Conservation (phyloP, 345 rosid species). For the Murraya paniculata region DNA sequence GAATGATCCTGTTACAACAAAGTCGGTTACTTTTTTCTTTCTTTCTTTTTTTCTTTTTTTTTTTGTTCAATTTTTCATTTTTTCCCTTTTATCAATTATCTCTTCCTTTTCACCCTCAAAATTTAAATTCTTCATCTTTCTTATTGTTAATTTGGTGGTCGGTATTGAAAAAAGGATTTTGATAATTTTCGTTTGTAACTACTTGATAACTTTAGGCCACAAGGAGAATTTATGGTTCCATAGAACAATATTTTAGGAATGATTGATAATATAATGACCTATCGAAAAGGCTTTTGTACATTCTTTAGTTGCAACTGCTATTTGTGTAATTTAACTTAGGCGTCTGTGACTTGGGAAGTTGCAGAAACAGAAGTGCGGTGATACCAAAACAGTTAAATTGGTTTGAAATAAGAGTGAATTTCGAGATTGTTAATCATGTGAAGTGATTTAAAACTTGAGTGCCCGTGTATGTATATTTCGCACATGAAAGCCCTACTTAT, state of each 20-base stretch:
- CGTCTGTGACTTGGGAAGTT: background rate
- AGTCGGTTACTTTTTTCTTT: too few relatives aligned
- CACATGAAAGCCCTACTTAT: background rate
- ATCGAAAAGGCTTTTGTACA: background rate
- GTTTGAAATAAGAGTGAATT: background rate
- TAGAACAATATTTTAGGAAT: background rate
- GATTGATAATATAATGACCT: background rate
- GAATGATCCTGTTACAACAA: too few relatives aligned
- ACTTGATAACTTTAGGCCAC: conserved; percentile 33
- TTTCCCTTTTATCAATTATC: too few relatives aligned
- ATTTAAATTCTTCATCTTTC: too few relatives aligned
- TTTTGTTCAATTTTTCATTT: too few relatives aligned
- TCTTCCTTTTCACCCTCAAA: too few relatives aligned
- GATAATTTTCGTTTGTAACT: too few relatives aligned
- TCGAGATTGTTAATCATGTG: background rate
- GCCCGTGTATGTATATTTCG: background rate
- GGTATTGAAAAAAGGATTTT: too few relatives aligned
- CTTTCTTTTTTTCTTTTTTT: too few relatives aligned
- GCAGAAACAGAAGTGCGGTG: background rate
- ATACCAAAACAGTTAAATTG: background rate
- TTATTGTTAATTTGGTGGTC: too few relatives aligned
- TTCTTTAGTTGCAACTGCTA: background rate
- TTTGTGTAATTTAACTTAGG: background rate
- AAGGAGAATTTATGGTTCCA: background rate
- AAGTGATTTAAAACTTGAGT: background rate